A percentile compares a stretch with the other conserved stretches of the same genome.
phyloP scores from a whole-genome alignment of 2,329 filamentous ascomycete species.

The Penicillium sp. region DNA sequence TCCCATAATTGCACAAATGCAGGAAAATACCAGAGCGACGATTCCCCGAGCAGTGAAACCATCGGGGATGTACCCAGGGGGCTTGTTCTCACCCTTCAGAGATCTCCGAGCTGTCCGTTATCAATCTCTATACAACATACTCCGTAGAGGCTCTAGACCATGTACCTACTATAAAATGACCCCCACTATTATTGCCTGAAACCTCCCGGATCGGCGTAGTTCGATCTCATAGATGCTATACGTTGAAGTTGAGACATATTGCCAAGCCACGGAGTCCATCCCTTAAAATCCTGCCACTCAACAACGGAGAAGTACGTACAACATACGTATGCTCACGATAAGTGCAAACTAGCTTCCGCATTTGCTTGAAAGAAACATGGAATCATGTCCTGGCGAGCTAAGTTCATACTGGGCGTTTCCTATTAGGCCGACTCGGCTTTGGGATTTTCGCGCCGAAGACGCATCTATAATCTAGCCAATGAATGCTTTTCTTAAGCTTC shows the following conservation, averaged over 20 bases:
- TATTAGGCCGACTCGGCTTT: neutral
- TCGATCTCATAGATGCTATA: neutral
- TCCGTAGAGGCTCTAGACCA: too few species aligned
- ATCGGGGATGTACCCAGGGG: constrained; percentile 57
- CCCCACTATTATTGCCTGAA: neutral
- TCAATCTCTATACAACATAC: neutral
- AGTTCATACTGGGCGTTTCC: too few species aligned
- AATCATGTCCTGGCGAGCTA: neutral
- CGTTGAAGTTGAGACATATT: neutral
- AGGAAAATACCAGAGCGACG: constrained; percentile 70
- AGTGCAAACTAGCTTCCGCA: neutral
- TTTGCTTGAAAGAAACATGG: neutral
- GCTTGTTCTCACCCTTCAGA: constrained; percentile 58
- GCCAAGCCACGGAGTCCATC: neutral
- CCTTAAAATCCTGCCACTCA: neutral
- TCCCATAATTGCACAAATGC: constrained; percentile 65
- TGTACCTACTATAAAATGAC: neutral
- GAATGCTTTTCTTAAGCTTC: too few species aligned
- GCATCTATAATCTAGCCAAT: too few species aligned
- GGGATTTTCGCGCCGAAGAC: too few species aligned
- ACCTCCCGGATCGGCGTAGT: neutral
- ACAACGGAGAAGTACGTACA: neutral
- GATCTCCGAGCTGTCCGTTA: neutral
- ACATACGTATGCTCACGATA: neutral
- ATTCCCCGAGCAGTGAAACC: constrained; percentile 71